Conservation (phyloP, 129 eudicot genomes). For the Lactuca sativa region DNA sequence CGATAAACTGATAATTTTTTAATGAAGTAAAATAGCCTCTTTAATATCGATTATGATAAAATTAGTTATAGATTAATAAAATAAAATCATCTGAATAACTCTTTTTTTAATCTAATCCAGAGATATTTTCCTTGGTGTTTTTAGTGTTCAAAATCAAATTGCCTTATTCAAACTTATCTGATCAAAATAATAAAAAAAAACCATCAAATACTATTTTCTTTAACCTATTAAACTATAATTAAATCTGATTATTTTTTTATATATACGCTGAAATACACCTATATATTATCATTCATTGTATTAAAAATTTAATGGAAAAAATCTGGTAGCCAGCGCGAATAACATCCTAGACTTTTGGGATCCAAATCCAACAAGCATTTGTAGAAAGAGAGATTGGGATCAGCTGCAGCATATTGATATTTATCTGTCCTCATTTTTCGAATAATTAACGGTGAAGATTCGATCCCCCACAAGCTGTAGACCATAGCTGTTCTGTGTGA, state of each 20-base stretch:
- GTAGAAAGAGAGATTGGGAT: constrained; percentile 19
- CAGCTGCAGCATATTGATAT: constrained; percentile 25
- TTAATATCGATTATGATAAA: neutral
- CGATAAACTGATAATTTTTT: no score
- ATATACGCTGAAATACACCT: neutral
- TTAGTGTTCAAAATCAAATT: neutral
- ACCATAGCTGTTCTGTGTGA: constrained; percentile 27
- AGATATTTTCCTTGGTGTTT: no score
- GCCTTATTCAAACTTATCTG: neutral
- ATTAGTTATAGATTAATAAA: no score
- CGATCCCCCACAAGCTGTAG: constrained; percentile 36
- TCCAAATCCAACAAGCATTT: constrained; percentile 12
- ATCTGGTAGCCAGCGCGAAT: neutral
- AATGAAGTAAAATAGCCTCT: neutral
- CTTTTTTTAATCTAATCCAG: no score
- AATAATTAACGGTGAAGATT: constrained; percentile 47
- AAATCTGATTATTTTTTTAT: no score
- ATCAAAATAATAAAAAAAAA: no score
- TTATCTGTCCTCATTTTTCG: constrained; percentile 22
- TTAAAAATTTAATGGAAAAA: neutral
- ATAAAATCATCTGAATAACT: no score
- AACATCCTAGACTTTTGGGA: constrained; percentile 5
- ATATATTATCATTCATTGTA: neutral
- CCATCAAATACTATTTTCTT: no score
- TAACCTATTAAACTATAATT: no score